Evolutionary conservation across 2,329 filamentous ascomycete genomes (phyloP).

Genomic region (Aspergillus brasiliensis): DNA sequence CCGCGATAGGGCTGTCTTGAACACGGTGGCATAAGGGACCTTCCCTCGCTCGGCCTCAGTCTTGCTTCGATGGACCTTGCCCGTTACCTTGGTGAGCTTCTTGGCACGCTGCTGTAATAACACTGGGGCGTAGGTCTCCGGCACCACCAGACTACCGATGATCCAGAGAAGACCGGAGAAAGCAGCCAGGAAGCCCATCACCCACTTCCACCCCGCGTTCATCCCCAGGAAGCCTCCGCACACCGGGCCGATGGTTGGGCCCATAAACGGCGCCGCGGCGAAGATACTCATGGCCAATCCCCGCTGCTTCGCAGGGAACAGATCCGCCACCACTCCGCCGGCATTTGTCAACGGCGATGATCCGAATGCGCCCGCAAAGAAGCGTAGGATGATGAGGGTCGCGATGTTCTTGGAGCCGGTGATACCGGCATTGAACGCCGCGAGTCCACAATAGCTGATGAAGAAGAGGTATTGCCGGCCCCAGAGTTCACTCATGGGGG

Average conservation of each 20-base stretch:
- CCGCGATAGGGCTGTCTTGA: background rate
- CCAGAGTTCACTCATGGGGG: slow-evolving; percentile 36
- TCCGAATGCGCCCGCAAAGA: slow-evolving; percentile 63
- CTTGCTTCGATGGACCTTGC: background rate
- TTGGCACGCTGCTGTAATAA: background rate
- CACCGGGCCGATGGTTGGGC: slow-evolving; percentile 64
- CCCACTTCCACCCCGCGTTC: slow-evolving; percentile 66
- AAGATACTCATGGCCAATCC: slow-evolving; percentile 64
- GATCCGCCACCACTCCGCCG: slow-evolving; percentile 61
- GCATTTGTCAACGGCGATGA: slow-evolving; percentile 61
- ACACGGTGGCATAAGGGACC: background rate
- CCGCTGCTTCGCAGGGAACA: slow-evolving; percentile 54
- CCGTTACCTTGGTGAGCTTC: background rate
- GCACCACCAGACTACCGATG: background rate
- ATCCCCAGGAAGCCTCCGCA: slow-evolving; percentile 65
- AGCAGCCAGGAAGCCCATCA: slow-evolving; percentile 61
- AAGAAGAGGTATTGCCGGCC: slow-evolving; percentile 37
- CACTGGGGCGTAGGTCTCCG: background rate
- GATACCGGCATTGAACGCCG: slow-evolving; percentile 62
- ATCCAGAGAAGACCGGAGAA: slow-evolving; percentile 61
- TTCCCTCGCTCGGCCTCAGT: background rate
- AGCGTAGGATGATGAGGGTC: slow-evolving; percentile 63
- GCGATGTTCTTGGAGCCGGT: slow-evolving; percentile 53
- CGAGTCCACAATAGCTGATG: slow-evolving; percentile 43
- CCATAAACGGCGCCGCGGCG: slow-evolving; percentile 65